Evolutionary conservation across 2,329 filamentous ascomycete species (phyloP).

Genomic region (Aspergillus japonicus): DNA sequence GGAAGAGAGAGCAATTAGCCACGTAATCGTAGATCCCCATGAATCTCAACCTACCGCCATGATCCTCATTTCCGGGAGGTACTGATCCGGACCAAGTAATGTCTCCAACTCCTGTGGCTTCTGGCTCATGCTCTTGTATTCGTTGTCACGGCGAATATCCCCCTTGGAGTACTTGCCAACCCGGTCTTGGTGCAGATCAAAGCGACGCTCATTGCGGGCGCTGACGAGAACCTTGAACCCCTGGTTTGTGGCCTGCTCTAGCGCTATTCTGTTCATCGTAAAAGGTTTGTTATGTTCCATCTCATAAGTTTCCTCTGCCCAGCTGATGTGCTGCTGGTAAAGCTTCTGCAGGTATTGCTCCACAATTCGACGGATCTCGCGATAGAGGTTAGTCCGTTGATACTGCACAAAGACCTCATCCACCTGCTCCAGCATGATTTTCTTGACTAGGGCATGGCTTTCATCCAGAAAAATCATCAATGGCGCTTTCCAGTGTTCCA

Average conservation of each 20-base stretch:
- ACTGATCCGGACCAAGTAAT: constrained; percentile 33
- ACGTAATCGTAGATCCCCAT: neutral
- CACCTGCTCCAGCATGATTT: constrained; percentile 48
- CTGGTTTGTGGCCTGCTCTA: constrained; percentile 23
- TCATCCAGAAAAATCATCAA: constrained; percentile 44
- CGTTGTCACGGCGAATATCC: constrained; percentile 21
- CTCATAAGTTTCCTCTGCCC: constrained; percentile 51
- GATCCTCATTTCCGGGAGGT: constrained; percentile 39
- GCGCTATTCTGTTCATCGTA: constrained; percentile 46
- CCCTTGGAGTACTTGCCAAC: constrained; percentile 18
- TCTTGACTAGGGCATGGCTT: constrained; percentile 30
- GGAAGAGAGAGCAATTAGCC: constrained; percentile 13
- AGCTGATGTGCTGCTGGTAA: constrained; percentile 37
- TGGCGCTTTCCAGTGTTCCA: constrained; percentile 58
- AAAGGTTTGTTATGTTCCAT: constrained; percentile 58
- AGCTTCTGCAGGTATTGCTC: constrained; percentile 49
- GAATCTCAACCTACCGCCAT: constrained; percentile 39
- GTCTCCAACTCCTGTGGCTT: constrained; percentile 12
- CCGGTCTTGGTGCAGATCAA: constrained; percentile 11
- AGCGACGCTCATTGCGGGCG: constrained; percentile 23
- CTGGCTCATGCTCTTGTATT: constrained; percentile 26
- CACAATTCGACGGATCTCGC: constrained; percentile 42
- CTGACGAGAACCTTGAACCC: constrained; percentile 12
- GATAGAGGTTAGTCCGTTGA: constrained; percentile 35
- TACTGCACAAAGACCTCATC: constrained; percentile 37